phyloP scores from a whole-genome alignment of 495 filamentous ascomycete species.

The Penicillium samsonianum region DNA sequence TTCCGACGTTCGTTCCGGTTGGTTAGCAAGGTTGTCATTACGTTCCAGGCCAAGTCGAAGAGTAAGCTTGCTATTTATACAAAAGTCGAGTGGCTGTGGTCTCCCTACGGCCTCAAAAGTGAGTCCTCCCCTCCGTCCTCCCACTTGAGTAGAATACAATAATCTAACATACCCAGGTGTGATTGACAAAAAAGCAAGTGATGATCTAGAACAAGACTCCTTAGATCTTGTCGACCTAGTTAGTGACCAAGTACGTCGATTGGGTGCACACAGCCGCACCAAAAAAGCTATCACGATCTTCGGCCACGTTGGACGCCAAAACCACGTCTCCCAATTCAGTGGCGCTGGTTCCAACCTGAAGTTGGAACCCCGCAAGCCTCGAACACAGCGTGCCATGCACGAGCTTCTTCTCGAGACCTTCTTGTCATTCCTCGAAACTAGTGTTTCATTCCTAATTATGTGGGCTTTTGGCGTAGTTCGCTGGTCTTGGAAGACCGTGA shows the following conservation, averaged over 20 bases:
- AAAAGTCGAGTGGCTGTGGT: conserved; percentile 79
- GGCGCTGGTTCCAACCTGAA: conserved; percentile 40
- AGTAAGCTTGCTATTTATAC: conserved; percentile 89
- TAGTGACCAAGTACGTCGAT: conserved; percentile 79
- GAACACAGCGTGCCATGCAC: conserved; percentile 66
- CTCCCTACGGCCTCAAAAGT: conserved; percentile 64
- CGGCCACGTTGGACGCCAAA: conserved; percentile 78
- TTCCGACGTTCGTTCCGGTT: conserved; percentile 76
- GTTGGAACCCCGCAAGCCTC: conserved; percentile 51
- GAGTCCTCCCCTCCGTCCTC: conserved; percentile 17
- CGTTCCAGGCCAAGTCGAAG: conserved; percentile 85
- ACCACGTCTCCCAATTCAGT: conserved; percentile 63
- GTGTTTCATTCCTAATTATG: conserved; percentile 70
- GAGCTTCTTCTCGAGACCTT: conserved; percentile 70
- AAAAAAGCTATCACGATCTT: conserved; percentile 91
- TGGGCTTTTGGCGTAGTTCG: conserved; percentile 64
- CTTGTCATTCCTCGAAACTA: conserved; percentile 67
- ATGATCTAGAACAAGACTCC: conserved; percentile 79
- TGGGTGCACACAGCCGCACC: conserved; percentile 76
- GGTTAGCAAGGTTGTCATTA: conserved; percentile 90
- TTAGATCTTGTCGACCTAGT: conserved; percentile 83
- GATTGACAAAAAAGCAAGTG: conserved; percentile 76
- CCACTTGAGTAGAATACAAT: conserved; percentile 14
- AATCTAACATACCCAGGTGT: conserved; percentile 45
- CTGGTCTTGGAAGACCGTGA: conserved; percentile 66